phyloP scores from a whole-genome alignment of 352 stramenopile species.

The Poterioochromonas sp. region DNA sequence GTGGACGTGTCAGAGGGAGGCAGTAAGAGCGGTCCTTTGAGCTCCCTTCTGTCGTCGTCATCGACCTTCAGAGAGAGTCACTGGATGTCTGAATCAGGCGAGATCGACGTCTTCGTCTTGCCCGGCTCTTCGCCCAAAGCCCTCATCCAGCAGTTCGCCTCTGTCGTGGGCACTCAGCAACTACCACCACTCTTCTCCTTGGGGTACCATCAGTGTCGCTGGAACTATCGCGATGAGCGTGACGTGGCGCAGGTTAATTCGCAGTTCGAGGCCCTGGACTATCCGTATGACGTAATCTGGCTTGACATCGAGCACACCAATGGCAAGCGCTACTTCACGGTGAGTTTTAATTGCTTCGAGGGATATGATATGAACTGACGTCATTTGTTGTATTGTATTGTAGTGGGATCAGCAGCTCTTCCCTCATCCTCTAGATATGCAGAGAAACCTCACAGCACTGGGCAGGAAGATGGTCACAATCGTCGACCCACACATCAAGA shows the following conservation, averaged over 20 bases:
- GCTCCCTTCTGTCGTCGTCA: too few species aligned
- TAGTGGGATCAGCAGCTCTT: constrained; percentile 95
- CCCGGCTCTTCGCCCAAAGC: constrained; percentile 64
- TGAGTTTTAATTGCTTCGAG: neutral
- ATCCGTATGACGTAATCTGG: constrained; percentile 99
- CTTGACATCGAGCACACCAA: constrained; percentile 99
- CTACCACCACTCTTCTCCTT: constrained; percentile 91
- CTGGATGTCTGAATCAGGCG: constrained; percentile 87
- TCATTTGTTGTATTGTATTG: neutral
- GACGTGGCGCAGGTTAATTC: constrained; percentile 52
- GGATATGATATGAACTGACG: too few species aligned
- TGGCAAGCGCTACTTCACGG: constrained; percentile 83
- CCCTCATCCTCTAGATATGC: constrained; percentile 85
- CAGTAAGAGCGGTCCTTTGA: too few species aligned
- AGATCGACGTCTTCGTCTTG: constrained; percentile 93
- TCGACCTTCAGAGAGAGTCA: too few species aligned
- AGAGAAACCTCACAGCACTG: constrained; percentile 51
- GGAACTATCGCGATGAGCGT: constrained; percentile 98
- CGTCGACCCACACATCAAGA: constrained; percentile 98
- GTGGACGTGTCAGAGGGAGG: constrained; percentile 76
- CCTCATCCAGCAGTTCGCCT: constrained; percentile 80
- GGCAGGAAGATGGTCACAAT: constrained; percentile 97
- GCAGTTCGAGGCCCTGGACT: constrained; percentile 89
- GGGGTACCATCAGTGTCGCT: constrained; percentile 97
- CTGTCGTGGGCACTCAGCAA: constrained; percentile 75